A percentile compares a stretch with the other conserved stretches of the same genome.
These are phyloP conservation scores for Didymella sp. DNA, from an alignment of 2,329 filamentous ascomycete species.

Conservation along the genomic window DNA sequence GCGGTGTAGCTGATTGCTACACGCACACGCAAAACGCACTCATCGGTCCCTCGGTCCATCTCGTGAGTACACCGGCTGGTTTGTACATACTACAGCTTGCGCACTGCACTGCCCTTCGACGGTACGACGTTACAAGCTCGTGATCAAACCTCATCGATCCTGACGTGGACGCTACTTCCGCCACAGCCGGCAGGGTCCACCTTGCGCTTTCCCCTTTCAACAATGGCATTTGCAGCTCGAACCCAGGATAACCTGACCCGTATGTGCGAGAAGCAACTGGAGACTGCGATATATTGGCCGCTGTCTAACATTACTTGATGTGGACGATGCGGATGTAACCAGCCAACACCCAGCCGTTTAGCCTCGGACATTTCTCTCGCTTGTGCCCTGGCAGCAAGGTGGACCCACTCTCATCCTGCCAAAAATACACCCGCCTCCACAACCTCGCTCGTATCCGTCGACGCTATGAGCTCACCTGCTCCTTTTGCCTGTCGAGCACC, in stretches of 20 bases:
- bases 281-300: constrained; percentile 41
- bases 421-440: constrained; percentile 45
- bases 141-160: constrained; percentile 4
- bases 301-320: constrained; percentile 31
- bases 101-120: neutral
- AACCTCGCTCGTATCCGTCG: constrained; percentile 34
- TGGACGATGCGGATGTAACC: constrained; percentile 39
- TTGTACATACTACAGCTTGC: constrained; percentile 6
- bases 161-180: constrained; percentile 18
- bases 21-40: neutral
- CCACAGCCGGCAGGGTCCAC: constrained; percentile 20
- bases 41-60: neutral
- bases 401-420: constrained; percentile 32
- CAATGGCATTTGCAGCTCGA: constrained; percentile 2
- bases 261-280: constrained; percentile 15
- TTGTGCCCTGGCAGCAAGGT: constrained; percentile 28
- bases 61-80: neutral
- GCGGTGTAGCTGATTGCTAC: constrained; percentile 9
- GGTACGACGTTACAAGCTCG: constrained; percentile 10
- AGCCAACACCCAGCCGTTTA: constrained; percentile 25
- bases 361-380: constrained; percentile 39
- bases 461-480: constrained; percentile 44
- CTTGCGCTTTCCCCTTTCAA: constrained; percentile 6
- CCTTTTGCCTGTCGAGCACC: constrained; percentile 24
- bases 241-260: constrained; percentile 16